Evolutionary conservation across 1,284 basidiomycete species (phyloP), one percentile per base, ranked within the genome.

Genomic region (Puccinia coronata): DNA sequence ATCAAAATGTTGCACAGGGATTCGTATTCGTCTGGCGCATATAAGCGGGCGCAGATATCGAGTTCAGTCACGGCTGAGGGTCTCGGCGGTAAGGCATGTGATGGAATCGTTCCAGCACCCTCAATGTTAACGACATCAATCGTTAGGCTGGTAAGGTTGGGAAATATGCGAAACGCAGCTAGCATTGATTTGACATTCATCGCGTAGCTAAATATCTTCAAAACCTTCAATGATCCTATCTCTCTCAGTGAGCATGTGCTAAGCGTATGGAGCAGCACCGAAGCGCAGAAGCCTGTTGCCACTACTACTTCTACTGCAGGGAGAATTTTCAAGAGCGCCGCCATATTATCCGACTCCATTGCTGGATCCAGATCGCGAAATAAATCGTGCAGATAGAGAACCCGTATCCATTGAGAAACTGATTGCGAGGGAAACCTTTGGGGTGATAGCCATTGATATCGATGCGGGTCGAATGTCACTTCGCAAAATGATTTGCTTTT

Each of bases 201-300:
- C 41, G 74, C 28, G 51, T 65, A 51, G 47, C 31, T 61, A 49
- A 31, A 65, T 39, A 77, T 28, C 61, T 77, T 77, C 16, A 77
- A 55, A 36, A 61, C 49, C 49, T 65, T 65, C 31, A 77, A 61
- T 1, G 59, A 63, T 12, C 23, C 47, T 31, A 77, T 63, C 36
- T 77, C 61, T 14, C 18, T 34, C 23, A 41, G 43, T 31, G 41
- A 18, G 2, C 1, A n/a, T 28, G 59, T 41, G 59, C 43, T 47
- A 31, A 77, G 57, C 36, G 74, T 77, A 49, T 77, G 59, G 39
- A 77, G 57, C 20, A 77, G 59, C 11, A 77, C 61, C 49, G 74
- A 77, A 6, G 74, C 74, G 47, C 59, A 77, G 34, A 77, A 77
- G 25, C 74, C 74, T 51, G 28, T 41, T 23, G 49, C 43, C 57